Evolutionary conservation across 2,329 filamentous ascomycete species (phyloP), one percentile per base, ranked within the genome.

Genomic region (Colletotrichum tropicale): DNA sequence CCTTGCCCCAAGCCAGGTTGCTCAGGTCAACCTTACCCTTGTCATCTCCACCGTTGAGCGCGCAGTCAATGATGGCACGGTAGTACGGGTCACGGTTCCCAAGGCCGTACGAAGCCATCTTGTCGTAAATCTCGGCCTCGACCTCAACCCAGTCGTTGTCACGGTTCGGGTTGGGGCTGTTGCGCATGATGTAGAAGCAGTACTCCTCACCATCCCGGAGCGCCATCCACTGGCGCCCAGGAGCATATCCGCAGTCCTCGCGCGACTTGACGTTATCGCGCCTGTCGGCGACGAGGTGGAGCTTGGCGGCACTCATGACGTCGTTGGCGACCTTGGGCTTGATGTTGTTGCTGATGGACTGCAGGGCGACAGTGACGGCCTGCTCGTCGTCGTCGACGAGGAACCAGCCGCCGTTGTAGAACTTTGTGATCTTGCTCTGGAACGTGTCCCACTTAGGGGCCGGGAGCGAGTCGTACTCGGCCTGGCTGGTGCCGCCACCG

Each of bases 381-480:
- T 52, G n/a, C 34, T 66, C 64, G 36, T 76, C 66, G 18, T 76
- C 74, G 34, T 74, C 65, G 13, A 76, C 18, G 15, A 76, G 66
- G 43, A 69, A 76, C 70, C 70, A 76, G 6, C 74, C 74, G 34
- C 70, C 66, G 66, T 76, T 76, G 38, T 70, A 76, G 66, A 76
- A 76, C 60, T 74, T 76, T 48, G 74, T 48, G 16, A 76, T 74
- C 32, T 66, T 74, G 65, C 43, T 52, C 43, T 52, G 43, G 58
- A 36, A 69, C 12, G 65, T 70, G 16, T 76, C 74, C 56, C 56
- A 65, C 28, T 65, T 76, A 1, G 74, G 70, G 13, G 64, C 70
- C 9, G 70, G 74, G 5, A 76, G 74, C 24, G 65, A 67, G 43
- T 75, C 61, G n/a, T 75, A 70, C 43, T 66, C 62, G 3, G 21